These are phyloP conservation scores for Collariella sp. DNA, from an alignment of 495 filamentous ascomycete species.

Conservation along the genomic window DNA sequence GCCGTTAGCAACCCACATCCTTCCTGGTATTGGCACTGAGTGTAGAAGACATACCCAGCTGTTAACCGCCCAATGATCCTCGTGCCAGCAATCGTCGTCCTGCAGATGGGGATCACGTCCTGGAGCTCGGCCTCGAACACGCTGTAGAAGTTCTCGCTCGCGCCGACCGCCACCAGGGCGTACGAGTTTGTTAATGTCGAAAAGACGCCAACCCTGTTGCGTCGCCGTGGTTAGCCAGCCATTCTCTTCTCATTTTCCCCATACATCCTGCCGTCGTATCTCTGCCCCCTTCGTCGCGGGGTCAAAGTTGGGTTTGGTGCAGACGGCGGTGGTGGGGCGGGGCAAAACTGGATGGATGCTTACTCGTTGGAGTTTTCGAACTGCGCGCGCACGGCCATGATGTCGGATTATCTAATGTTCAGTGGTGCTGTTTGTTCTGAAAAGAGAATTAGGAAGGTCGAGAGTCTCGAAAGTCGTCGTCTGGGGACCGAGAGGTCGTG, in stretches of 20 bases:
- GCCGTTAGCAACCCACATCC: not conserved
- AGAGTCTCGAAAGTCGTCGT: not conserved
- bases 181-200: slow-evolving; percentile 93
- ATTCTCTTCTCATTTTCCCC: not conserved
- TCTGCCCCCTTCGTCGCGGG: too few relatives aligned
- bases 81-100: slow-evolving; percentile 94
- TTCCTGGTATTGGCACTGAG: not conserved
- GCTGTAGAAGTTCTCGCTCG: slow-evolving; percentile 96
- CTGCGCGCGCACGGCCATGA: slow-evolving; percentile 76
- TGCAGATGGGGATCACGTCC: slow-evolving; percentile 95
- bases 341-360: slow-evolving; percentile 26
- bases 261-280: too few relatives aligned
- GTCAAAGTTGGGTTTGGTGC: not conserved
- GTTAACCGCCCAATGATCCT: slow-evolving; percentile 92
- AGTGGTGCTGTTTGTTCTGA: slow-evolving; percentile 10
- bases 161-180: slow-evolving; percentile 83
- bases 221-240: not conserved
- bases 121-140: slow-evolving; percentile 95
- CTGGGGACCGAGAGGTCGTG: not conserved
- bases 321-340: slow-evolving; percentile 11
- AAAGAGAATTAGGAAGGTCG: slow-evolving; percentile 3
- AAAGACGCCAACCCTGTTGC: slow-evolving; percentile 84
- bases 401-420: slow-evolving; percentile 11
- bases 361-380: slow-evolving; percentile 99
- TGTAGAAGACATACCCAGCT: slow-evolving; percentile 58